A percentile compares a stretch with the other conserved stretches of the same genome.
Conservation (phyloP, 257 asterid genomes). For the Lantana camara region DNA sequence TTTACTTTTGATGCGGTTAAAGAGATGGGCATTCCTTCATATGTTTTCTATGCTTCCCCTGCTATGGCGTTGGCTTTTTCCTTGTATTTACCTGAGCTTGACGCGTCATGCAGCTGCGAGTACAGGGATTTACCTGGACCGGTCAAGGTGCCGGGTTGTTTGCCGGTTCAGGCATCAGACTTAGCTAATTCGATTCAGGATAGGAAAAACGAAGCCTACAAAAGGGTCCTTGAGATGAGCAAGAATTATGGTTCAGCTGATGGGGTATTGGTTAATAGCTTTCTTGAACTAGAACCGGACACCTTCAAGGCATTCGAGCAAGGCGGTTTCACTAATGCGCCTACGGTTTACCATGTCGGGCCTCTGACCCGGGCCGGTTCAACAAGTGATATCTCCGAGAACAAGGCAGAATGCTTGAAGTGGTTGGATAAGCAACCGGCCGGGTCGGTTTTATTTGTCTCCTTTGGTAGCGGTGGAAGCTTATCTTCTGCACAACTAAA, state of each 20-base stretch:
- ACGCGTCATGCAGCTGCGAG: conserved; percentile 38
- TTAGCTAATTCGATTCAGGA: conserved; percentile 46
- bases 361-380: conserved; percentile 45
- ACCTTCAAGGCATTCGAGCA: conserved; percentile 29
- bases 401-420: conserved; percentile 32
- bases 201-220: conserved; percentile 40
- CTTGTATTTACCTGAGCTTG: conserved; percentile 40
- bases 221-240: conserved; percentile 31
- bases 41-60: conserved; percentile 42
- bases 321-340: not conserved
- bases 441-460: conserved; percentile 55
- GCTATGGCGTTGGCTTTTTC: conserved; percentile 52
- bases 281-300: conserved; percentile 51
- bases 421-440: conserved; percentile 64
- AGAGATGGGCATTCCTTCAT: conserved; percentile 39
- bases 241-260: conserved; percentile 42
- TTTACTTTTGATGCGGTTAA: conserved; percentile 41
- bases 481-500: conserved; percentile 37
- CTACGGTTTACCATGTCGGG: conserved; percentile 55
- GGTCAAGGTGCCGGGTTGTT: conserved; percentile 54
- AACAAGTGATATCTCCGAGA: not conserved
- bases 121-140: conserved; percentile 48
- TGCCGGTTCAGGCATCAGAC: conserved; percentile 47
- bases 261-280: conserved; percentile 54
- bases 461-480: conserved; percentile 75